Percentiles rank a stretch among this genome's conserved stretches.
Evolutionary conservation across 1,139 yeast species (phyloP).

Genomic region (Candida tropicalis): DNA sequence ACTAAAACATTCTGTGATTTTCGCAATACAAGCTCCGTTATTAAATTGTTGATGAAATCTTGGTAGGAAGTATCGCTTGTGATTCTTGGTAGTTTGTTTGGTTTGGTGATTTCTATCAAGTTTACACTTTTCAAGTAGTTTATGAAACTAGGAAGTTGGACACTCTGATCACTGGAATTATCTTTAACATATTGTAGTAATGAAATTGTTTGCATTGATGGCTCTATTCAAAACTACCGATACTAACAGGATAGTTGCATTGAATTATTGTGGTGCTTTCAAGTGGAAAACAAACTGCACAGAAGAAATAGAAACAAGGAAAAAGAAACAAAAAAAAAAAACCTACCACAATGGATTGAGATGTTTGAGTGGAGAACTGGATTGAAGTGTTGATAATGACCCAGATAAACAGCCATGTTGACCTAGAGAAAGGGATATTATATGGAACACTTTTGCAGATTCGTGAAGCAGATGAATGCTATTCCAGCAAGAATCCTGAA

Average conservation of each 20-base stretch:
- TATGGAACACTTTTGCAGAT: conserved; percentile 54
- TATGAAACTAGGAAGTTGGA: conserved; percentile 12
- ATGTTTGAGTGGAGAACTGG: too few species aligned
- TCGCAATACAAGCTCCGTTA: conserved; percentile 20
- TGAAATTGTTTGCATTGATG: background rate
- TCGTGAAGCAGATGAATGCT: conserved; percentile 24
- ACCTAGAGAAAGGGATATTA: conserved; percentile 51
- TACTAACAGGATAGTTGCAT: background rate
- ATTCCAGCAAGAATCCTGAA: conserved; percentile 24
- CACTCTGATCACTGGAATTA: background rate
- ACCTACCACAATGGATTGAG: too few species aligned
- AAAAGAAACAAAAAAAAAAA: conserved; percentile 3
- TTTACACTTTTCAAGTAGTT: conserved; percentile 10
- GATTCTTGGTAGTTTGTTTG: conserved; percentile 7
- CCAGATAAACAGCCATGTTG: conserved; percentile 25
- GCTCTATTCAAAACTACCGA: background rate
- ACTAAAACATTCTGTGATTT: conserved; percentile 26
- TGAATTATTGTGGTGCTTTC: too few species aligned
- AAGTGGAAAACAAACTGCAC: too few species aligned
- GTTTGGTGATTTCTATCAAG: conserved; percentile 2
- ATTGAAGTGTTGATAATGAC: too few species aligned
- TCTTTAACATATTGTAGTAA: background rate
- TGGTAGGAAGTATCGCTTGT: conserved; percentile 17
- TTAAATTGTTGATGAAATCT: conserved; percentile 30
- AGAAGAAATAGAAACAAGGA: conserved; percentile 3